phyloP scores from a whole-genome alignment of 1,284 basidiomycete genomes.

The Austroboletus novae-zelandiae region DNA sequence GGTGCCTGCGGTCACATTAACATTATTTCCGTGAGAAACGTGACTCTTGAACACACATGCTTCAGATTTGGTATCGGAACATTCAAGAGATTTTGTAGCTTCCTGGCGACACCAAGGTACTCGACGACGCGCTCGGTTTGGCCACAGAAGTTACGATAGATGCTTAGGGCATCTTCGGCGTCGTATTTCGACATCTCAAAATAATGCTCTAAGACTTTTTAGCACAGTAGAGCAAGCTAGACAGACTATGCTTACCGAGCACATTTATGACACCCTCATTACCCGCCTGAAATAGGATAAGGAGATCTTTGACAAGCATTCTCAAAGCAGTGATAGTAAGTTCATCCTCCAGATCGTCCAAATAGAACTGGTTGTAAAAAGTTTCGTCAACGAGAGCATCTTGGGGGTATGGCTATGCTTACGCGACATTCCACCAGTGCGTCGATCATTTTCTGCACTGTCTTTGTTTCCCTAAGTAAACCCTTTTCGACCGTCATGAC shows the following conservation, averaged over 20 bases:
- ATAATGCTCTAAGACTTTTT: constrained; percentile 77
- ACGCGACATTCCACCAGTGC: constrained; percentile 85
- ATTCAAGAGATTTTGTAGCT: constrained; percentile 89
- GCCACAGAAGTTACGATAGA: constrained; percentile 94
- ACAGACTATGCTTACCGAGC: constrained; percentile 54
- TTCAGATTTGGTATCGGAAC: constrained; percentile 93
- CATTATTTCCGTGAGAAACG: background rate
- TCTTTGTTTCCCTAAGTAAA: constrained; percentile 86
- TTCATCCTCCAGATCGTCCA: constrained; percentile 91
- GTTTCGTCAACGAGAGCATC: background rate
- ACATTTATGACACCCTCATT: constrained; percentile 99
- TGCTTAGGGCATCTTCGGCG: constrained; percentile 79
- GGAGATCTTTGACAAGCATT: constrained; percentile 96
- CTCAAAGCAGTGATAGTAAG: constrained; percentile 86
- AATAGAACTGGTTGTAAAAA: constrained; percentile 69
- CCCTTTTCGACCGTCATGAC: constrained; percentile 96
- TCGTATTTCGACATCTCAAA: constrained; percentile 98
- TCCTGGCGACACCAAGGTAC: constrained; percentile 90
- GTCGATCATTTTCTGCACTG: constrained; percentile 89
- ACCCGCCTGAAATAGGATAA: constrained; percentile 93
- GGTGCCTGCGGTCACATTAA: constrained; percentile 64
- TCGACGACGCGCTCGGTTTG: constrained; percentile 95
- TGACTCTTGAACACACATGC: constrained; percentile 59
- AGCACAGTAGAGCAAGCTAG: constrained; percentile 6
- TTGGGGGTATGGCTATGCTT: constrained; percentile 15